phyloP scores from a whole-genome alignment of 2,329 filamentous ascomycete species.

The Colletotrichum musicola region DNA sequence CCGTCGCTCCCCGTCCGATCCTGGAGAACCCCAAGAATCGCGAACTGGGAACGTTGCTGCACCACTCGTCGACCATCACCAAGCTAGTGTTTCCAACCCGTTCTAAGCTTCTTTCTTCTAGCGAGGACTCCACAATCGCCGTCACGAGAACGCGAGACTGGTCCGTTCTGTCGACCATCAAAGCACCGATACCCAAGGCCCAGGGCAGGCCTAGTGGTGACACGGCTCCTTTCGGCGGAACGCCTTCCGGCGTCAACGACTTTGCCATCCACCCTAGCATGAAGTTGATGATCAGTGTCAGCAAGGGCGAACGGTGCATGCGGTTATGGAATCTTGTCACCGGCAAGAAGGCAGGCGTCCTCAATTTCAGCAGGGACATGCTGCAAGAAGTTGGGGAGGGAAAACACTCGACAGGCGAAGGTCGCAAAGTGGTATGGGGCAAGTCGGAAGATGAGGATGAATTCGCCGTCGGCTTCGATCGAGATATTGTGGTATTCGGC shows the following conservation, averaged over 20 bases:
- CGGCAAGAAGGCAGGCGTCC: slow-evolving; percentile 92
- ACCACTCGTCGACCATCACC: slow-evolving; percentile 88
- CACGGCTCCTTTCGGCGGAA: slow-evolving; percentile 83
- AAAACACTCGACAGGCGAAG: slow-evolving; percentile 83
- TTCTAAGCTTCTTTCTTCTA: slow-evolving; percentile 87
- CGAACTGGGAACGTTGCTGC: slow-evolving; percentile 86
- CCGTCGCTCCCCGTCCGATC: slow-evolving; percentile 78
- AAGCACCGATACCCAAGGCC: slow-evolving; percentile 86
- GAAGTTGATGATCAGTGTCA: slow-evolving; percentile 95
- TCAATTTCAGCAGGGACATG: slow-evolving; percentile 84
- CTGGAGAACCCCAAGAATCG: slow-evolving; percentile 89
- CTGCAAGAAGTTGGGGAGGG: slow-evolving; percentile 82
- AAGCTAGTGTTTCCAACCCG: slow-evolving; percentile 85
- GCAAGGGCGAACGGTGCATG: slow-evolving; percentile 91
- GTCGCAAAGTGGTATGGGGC: slow-evolving; percentile 85
- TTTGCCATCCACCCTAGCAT: slow-evolving; percentile 96
- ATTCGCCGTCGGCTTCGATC: slow-evolving; percentile 90
- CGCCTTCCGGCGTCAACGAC: slow-evolving; percentile 91
- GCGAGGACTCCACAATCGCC: slow-evolving; percentile 92
- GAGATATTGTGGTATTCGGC: slow-evolving; percentile 86
- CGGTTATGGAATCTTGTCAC: slow-evolving; percentile 96
- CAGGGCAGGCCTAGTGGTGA: slow-evolving; percentile 88
- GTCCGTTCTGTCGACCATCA: slow-evolving; percentile 88
- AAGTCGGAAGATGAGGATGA: slow-evolving; percentile 78
- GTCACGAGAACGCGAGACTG: slow-evolving; percentile 91